Percentiles rank a stretch among this genome's conserved stretches.
phyloP scores from a whole-genome alignment of 371 early-diverging fungal species.

The Mortierella sp. region DNA sequence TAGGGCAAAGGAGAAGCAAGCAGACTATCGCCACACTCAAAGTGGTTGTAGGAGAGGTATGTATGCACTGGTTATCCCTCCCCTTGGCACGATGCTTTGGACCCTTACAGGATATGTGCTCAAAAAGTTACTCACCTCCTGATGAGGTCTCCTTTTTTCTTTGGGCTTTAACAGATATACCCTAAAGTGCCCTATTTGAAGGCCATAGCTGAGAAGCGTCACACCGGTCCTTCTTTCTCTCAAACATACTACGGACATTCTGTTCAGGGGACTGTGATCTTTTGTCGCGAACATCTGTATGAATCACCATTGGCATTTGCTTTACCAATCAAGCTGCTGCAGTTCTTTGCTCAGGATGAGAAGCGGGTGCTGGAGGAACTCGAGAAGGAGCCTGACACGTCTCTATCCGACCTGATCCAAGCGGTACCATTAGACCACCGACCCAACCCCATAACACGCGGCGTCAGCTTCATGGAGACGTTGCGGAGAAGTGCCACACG shows the following conservation, averaged over 20 bases:
- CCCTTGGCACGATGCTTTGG: neutral
- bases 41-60: conserved; percentile 49
- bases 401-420: conserved; percentile 52
- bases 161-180: conserved; percentile 14
- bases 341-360: conserved; percentile 49
- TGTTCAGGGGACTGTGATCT: conserved; percentile 40
- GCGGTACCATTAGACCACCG: conserved; percentile 46
- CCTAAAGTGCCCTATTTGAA: conserved; percentile 34
- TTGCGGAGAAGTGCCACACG: conserved; percentile 33
- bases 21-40: conserved; percentile 40
- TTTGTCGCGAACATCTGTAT: conserved; percentile 49
- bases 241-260: conserved; percentile 53
- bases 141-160: neutral
- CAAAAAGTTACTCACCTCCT: neutral
- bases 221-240: conserved; percentile 43
- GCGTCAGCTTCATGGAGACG: conserved; percentile 47
- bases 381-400: conserved; percentile 38
- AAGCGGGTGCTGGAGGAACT: conserved; percentile 39
- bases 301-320: conserved; percentile 51
- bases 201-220: conserved; percentile 19
- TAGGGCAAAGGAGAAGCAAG: conserved; percentile 44
- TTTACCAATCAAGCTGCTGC: conserved; percentile 41
- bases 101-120: neutral
- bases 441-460: conserved; percentile 50
- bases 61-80: neutral